Percentiles rank a stretch among this genome's conserved stretches.
These are phyloP conservation scores for Dothideomycetes sp. DNA, from an alignment of 2,329 filamentous ascomycete genomes.

Conservation along the genomic window DNA sequence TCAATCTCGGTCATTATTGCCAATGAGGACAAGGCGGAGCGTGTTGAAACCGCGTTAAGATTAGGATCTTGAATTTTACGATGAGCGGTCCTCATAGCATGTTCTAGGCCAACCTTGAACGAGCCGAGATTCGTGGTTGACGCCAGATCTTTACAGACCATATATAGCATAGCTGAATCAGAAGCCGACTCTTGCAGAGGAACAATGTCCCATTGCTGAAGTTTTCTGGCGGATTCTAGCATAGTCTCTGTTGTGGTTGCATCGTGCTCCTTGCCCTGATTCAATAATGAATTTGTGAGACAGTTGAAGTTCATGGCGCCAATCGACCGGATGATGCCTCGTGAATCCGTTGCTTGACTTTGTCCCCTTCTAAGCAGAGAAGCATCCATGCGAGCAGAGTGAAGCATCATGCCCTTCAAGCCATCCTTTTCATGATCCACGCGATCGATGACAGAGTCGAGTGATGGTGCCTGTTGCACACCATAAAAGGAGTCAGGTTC, in stretches of 20 bases:
- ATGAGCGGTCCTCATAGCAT: conserved; percentile 2
- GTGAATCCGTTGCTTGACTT: conserved; percentile 47
- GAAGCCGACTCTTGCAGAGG: conserved; percentile 44
- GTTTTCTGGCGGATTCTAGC: conserved; percentile 65
- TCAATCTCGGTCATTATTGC: conserved; percentile 73
- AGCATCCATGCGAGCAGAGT: conserved; percentile 83
- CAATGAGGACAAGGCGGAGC: conserved; percentile 49
- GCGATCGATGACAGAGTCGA: conserved; percentile 67
- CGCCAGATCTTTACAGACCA: conserved; percentile 68
- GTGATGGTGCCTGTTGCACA: conserved; percentile 63
- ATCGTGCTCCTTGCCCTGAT: conserved; percentile 49
- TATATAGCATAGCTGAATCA: conserved; percentile 60
- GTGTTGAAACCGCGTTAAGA: conserved; percentile 38
- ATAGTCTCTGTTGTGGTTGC: conserved; percentile 57
- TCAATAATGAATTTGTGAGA: conserved; percentile 68
- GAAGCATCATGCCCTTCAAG: conserved; percentile 76
- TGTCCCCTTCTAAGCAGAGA: conserved; percentile 55
- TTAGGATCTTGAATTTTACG: conserved; percentile 4
- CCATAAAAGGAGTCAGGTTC: conserved; percentile 97
- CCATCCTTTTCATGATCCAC: conserved; percentile 87
- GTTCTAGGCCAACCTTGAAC: conserved; percentile 28
- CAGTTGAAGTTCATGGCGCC: conserved; percentile 75
- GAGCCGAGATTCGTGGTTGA: conserved; percentile 47
- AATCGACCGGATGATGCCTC: conserved; percentile 65
- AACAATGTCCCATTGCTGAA: conserved; percentile 88